Conservation (phyloP, 176 grass and related monocot genomes). For the Luzula sylvatica region DNA sequence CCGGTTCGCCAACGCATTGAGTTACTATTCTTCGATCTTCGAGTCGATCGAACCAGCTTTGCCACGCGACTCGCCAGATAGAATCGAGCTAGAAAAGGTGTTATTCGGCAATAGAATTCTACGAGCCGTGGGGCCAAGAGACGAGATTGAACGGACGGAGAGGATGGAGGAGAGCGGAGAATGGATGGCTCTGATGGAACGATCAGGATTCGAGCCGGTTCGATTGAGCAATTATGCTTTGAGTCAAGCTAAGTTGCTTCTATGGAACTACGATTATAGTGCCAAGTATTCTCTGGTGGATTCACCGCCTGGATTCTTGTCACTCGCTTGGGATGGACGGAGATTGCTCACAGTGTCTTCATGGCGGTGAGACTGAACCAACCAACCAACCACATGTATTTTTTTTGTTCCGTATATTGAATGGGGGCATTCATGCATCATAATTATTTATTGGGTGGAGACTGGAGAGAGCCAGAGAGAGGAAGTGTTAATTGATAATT, state of each 20-base stretch:
- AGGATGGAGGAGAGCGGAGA: constrained; percentile 57
- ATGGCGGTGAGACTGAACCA: constrained; percentile 48
- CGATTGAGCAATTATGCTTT: constrained; percentile 76
- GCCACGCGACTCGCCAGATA: constrained; percentile 49
- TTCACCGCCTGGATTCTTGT: constrained; percentile 43
- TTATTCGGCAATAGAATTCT: constrained; percentile 67
- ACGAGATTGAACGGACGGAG: constrained; percentile 39
- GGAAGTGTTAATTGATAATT: constrained; percentile 7
- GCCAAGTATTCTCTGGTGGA: constrained; percentile 65
- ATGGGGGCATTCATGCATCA: no score
- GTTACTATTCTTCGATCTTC: constrained; percentile 69
- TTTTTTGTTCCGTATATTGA: constrained; percentile 13
- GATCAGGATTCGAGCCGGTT: constrained; percentile 50
- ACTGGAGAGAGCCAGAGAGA: background rate
- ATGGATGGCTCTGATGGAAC: constrained; percentile 64
- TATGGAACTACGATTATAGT: constrained; percentile 91
- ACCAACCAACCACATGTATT: constrained; percentile 10
- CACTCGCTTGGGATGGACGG: constrained; percentile 63
- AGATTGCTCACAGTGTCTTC: constrained; percentile 81
- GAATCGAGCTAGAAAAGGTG: constrained; percentile 54
- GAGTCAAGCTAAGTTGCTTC: constrained; percentile 84
- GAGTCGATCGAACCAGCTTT: constrained; percentile 82
- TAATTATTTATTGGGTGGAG: constrained; percentile 5
- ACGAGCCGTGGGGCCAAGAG: constrained; percentile 36
- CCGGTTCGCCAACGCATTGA: constrained; percentile 54